phyloP scores from a whole-genome alignment of 2,329 filamentous ascomycete species.

The Neofusicoccum kwambonambiense region DNA sequence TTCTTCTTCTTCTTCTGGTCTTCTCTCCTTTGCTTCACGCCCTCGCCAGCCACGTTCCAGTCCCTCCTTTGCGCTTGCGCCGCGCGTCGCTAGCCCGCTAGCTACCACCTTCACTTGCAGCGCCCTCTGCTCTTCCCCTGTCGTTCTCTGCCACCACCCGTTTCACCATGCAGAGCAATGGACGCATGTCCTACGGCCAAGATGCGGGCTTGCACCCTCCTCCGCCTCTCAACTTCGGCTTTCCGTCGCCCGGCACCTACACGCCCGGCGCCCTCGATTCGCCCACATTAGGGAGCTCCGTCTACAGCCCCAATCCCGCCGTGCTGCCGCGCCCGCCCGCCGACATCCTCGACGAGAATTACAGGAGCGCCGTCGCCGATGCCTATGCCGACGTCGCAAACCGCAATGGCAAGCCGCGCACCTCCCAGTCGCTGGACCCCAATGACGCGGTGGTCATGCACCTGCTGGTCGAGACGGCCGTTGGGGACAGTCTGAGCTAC shows the following conservation, averaged over 20 bases:
- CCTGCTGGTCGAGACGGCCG: slow-evolving; percentile 86
- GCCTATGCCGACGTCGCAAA: slow-evolving; percentile 26
- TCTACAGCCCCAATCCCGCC: slow-evolving; percentile 22
- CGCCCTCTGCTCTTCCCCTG: not conserved
- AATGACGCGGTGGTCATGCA: slow-evolving; percentile 75
- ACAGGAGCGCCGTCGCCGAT: slow-evolving; percentile 29
- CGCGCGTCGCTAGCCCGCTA: not conserved
- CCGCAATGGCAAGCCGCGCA: slow-evolving; percentile 30
- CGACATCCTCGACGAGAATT: slow-evolving; percentile 36
- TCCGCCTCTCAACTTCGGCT: slow-evolving; percentile 20
- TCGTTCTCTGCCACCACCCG: not conserved
- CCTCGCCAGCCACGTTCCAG: not conserved
- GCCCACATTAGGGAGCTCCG: slow-evolving; percentile 6
- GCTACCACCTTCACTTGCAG: not conserved
- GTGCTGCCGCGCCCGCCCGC: slow-evolving; percentile 35
- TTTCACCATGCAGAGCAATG: slow-evolving; percentile 32
- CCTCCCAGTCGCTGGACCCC: slow-evolving; percentile 30
- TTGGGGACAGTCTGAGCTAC: slow-evolving; percentile 82
- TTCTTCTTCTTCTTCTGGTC: not conserved
- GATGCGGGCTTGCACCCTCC: slow-evolving; percentile 2
- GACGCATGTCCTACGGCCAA: slow-evolving; percentile 15
- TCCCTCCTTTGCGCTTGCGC: slow-evolving; percentile 5
- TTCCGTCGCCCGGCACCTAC: slow-evolving; percentile 36
- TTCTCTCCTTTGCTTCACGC: not conserved
- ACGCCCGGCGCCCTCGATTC: slow-evolving; percentile 33